Evolutionary conservation across 2,329 filamentous ascomycete genomes (phyloP).

Genomic region (Penicillium sp.): DNA sequence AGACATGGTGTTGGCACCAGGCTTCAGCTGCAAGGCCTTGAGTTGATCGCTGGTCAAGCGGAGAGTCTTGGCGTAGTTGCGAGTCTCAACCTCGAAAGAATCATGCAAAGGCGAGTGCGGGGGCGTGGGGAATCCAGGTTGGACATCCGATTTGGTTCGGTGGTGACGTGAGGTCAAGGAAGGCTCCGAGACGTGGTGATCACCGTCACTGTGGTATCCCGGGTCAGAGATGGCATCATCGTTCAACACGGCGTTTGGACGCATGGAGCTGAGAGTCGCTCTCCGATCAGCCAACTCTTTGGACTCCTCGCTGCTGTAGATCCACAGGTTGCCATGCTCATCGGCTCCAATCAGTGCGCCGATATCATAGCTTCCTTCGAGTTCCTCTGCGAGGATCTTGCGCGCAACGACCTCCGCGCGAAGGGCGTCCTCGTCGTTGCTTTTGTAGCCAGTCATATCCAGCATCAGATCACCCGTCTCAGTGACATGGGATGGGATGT

Average conservation of each 20-base stretch:
- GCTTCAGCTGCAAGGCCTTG: slow-evolving; percentile 77
- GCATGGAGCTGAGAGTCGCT: slow-evolving; percentile 55
- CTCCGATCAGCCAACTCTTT: slow-evolving; percentile 81
- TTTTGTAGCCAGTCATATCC: slow-evolving; percentile 97
- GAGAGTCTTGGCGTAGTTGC: slow-evolving; percentile 95
- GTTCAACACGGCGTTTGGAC: slow-evolving; percentile 54
- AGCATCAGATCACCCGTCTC: slow-evolving; percentile 94
- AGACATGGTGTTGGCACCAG: slow-evolving; percentile 88
- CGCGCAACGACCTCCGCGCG: slow-evolving; percentile 91
- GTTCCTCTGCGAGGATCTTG: slow-evolving; percentile 87
- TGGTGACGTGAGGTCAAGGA: slow-evolving; percentile 52
- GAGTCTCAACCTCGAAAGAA: slow-evolving; percentile 63
- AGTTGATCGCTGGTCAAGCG: slow-evolving; percentile 94
- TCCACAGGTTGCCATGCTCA: slow-evolving; percentile 97
- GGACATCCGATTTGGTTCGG: slow-evolving; percentile 67
- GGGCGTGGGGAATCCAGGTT: slow-evolving; percentile 65
- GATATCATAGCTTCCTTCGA: slow-evolving; percentile 95
- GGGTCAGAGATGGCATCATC: slow-evolving; percentile 89
- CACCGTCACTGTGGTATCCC: slow-evolving; percentile 90
- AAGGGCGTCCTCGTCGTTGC: slow-evolving; percentile 87
- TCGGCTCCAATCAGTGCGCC: slow-evolving; percentile 93
- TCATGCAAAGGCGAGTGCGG: slow-evolving; percentile 55
- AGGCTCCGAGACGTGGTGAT: slow-evolving; percentile 68
- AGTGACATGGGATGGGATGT: slow-evolving; percentile 91
- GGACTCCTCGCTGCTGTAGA: slow-evolving; percentile 96